Percentiles rank a stretch among this genome's conserved stretches.
These are phyloP conservation scores for Nemania abortiva DNA, from an alignment of 2,329 filamentous ascomycete genomes.

Conservation along the genomic window DNA sequence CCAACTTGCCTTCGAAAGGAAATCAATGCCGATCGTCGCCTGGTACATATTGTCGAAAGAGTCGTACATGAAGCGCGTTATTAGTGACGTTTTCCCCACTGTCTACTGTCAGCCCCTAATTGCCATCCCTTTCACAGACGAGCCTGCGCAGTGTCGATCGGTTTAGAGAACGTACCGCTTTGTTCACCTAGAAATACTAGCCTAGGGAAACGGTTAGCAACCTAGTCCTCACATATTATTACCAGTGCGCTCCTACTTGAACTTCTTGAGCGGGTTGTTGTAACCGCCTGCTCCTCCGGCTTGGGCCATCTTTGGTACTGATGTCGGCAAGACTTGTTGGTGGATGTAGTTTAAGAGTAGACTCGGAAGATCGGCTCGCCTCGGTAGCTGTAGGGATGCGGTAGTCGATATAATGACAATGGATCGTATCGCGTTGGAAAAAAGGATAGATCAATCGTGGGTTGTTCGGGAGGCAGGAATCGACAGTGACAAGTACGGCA, in stretches of 20 bases:
- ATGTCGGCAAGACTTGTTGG: slow-evolving; percentile 16
- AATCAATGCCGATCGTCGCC: slow-evolving; percentile 99
- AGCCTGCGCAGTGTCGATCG: neutral
- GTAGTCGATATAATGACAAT: slow-evolving; percentile 25
- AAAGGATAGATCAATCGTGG: slow-evolving; percentile 12
- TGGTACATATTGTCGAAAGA: slow-evolving; percentile 99
- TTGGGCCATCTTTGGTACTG: slow-evolving; percentile 78
- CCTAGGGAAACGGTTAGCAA: slow-evolving; percentile 61
- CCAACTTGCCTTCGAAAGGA: slow-evolving; percentile 87
- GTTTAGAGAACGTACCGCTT: slow-evolving; percentile 77
- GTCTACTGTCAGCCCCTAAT: slow-evolving; percentile 38
- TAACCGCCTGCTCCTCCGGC: slow-evolving; percentile 77
- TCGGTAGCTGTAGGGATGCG: slow-evolving; percentile 12
- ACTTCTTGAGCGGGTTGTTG: slow-evolving; percentile 99
- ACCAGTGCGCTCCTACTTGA: slow-evolving; percentile 82
- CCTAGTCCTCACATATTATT: slow-evolving; percentile 26
- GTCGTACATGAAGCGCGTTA: slow-evolving; percentile 99
- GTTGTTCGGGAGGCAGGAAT: slow-evolving; percentile 11
- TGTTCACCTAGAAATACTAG: slow-evolving; percentile 98
- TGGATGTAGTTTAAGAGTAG: neutral
- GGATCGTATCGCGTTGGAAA: slow-evolving; percentile 13
- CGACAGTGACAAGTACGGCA: slow-evolving; percentile 9
- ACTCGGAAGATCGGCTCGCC: slow-evolving; percentile 14
- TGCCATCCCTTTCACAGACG: neutral
- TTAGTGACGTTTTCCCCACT: slow-evolving; percentile 99